Evolutionary conservation across 306 rosid species (phyloP), one percentile per base, ranked within the genome.

Genomic region (Biancaea sappan): DNA sequence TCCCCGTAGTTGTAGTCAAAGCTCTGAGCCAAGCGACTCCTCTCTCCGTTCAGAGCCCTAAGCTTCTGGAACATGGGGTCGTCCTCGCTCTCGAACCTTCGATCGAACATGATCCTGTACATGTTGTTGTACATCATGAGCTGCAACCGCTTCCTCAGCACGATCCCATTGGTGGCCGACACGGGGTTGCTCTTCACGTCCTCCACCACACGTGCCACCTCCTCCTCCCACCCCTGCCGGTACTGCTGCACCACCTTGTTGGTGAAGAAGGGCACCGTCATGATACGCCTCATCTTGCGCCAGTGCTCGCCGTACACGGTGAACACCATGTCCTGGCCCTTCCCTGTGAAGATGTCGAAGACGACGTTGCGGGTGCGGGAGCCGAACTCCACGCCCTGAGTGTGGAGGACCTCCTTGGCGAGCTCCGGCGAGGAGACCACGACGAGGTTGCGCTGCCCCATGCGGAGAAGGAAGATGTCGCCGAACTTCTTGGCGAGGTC

Each of bases 321-420:
- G 86, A 93, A 93, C 32, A 91, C 97, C 98, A 93, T 93, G 8
- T 93, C 97, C 79, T 93, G 97, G 0, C 98, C 98, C 48, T 93
- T 79, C 0, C 97, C 96, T 4, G 98, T 93, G 88, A 91, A 93
- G 53, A 93, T 90, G 22, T 93, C 98, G 74, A 93, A 93, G 1
- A 93, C 98, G 4, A 93, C 96, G 83, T 93, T 93, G 0, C 98
- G 80, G 1, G 98, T 90, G 5, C 98, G 74, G 5, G 98, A 93
- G 0, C 98, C 98, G 84, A 91, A 93, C 44, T 93, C 98, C 5
- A 93, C 97, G 0, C 97, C 97, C 54, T 91, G 98, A 0, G 97
- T 93, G 60, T 93, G 98, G 41, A 91, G 86, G 0, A 91, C 98
- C 69, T 93, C 97, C 25, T 91, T 93, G 52, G 98, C 93, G 0